These are phyloP conservation scores for Boletus insuetus DNA, from an alignment of 768 basidiomycete genomes.

Conservation along the genomic window DNA sequence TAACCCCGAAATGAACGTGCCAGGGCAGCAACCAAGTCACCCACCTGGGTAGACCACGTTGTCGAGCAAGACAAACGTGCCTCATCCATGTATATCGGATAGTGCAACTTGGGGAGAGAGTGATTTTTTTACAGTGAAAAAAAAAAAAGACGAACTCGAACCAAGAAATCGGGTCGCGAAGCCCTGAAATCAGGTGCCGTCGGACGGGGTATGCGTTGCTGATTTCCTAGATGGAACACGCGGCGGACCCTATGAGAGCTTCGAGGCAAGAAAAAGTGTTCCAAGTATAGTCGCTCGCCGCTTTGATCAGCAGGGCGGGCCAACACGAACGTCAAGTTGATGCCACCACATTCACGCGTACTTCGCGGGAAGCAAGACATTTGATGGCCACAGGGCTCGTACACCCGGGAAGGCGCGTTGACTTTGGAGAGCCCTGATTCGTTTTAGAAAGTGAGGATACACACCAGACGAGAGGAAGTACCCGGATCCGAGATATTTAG, in stretches of 20 bases:
- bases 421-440: conserved; percentile 2
- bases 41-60: neutral
- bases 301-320: conserved; percentile 2
- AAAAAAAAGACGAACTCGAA: neutral
- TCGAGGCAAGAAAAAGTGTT: neutral
- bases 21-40: too few species aligned
- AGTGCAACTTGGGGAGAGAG: neutral
- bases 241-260: neutral
- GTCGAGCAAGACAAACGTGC: neutral
- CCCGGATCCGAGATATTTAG: conserved; percentile 9
- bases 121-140: too few species aligned
- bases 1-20: neutral
- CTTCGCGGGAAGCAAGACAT: neutral
- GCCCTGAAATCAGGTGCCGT: conserved; percentile 20
- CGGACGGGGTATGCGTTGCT: neutral
- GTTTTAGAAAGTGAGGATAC: conserved; percentile 7
- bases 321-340: neutral
- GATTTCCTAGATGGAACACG: conserved; percentile 6
- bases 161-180: conserved; percentile 9
- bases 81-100: neutral
- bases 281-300: neutral
- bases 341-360: neutral
- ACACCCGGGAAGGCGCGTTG: neutral
- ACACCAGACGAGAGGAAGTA: conserved; percentile 4
- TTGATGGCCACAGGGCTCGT: neutral